Evolutionary conservation across 768 basidiomycete genomes (phyloP), one percentile per base, ranked within the genome.

Genomic region (Guyanaporus albipodus): DNA sequence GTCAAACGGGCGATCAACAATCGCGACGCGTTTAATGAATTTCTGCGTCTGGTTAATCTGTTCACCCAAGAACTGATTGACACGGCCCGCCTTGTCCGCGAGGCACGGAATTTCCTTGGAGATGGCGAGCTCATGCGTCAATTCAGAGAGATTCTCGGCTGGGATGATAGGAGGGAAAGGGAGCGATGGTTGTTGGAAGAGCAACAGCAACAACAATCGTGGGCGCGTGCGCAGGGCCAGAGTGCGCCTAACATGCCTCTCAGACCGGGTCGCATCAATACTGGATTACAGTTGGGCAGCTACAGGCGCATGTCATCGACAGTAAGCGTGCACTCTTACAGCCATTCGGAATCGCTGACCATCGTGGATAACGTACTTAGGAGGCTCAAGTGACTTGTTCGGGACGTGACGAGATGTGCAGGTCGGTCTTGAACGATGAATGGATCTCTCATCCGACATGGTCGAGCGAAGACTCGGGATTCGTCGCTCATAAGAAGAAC

Each of bases 401-500:
- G 2, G 96, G 96, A 2, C 87, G 96, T 14, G 96, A 98, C 59
- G 89, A 92, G 18, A 94, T 98, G 86, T 97, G 95, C 67, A 87
- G 85, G 60, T 83, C 88, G 7, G 96, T 99, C 5, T 72, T 99
- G 42, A 99, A 99, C 61, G 96, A 99, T 62, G 91, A 95, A 56
- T 99, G 95, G 95, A 87, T 98, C 26, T 93, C 94, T 5, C 94
- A 97, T 62, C 94, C 96, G 1, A 89, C 91, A 2, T 95, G 91
- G 83, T 85, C 88, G 4, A 89, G 85, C 55, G 96, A 99, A 64
- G 94, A 95, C 54, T 83, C 91, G 1, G 91, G 89, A 2, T 96
- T 96, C 59, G 73, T 87, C 50, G 80, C 90, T 0, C 86, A 92
- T 63, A 87, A 87, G 70, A 96, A 95, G 76, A 99, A 98, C 67